A percentile compares a stretch with the other conserved stretches of the same genome.
phyloP scores from a whole-genome alignment of 257 asterid genomes.

The Fraxinus excelsior region DNA sequence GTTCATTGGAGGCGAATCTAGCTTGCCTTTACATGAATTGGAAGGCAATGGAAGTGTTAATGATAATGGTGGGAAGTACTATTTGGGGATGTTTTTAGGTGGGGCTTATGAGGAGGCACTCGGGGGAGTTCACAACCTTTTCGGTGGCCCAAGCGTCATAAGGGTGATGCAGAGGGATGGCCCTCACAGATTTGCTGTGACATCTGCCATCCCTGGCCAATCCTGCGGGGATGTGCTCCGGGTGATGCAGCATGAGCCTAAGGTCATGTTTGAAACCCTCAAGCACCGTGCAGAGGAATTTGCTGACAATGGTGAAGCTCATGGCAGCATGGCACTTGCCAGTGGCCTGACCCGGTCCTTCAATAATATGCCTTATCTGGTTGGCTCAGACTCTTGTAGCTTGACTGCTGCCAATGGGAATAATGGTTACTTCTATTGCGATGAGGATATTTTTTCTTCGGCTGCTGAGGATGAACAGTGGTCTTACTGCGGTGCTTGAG shows the following conservation, averaged over 20 bases:
- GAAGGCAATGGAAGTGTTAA: constrained; percentile 33
- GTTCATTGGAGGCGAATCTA: constrained; percentile 92
- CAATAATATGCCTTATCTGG: constrained; percentile 87
- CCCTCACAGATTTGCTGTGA: constrained; percentile 80
- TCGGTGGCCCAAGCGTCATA: constrained; percentile 88
- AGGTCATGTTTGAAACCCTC: constrained; percentile 85
- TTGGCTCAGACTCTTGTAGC: constrained; percentile 48
- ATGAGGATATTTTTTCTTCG: constrained; percentile 51
- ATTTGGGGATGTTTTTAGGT: constrained; percentile 88
- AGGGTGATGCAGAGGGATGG: constrained; percentile 84
- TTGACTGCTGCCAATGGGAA: constrained; percentile 48
- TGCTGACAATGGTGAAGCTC: constrained; percentile 30
- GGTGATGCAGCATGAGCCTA: constrained; percentile 91
- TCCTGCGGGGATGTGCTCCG: constrained; percentile 82
- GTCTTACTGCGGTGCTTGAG: constrained; percentile 78
- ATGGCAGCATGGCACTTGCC: constrained; percentile 21
- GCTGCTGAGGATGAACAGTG: constrained; percentile 82
- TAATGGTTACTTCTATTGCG: constrained; percentile 49
- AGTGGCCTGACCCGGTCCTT: constrained; percentile 66
- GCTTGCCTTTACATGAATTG: constrained; percentile 82
- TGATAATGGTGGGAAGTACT: constrained; percentile 47
- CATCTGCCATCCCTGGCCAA: constrained; percentile 74
- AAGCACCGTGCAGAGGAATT: constrained; percentile 79
- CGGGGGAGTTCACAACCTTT: constrained; percentile 86
- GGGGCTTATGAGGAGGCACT: constrained; percentile 98